Base-by-base conservation (phyloP, 257 asterid genomes). In the Nicotiana benthamiana region DNA sequence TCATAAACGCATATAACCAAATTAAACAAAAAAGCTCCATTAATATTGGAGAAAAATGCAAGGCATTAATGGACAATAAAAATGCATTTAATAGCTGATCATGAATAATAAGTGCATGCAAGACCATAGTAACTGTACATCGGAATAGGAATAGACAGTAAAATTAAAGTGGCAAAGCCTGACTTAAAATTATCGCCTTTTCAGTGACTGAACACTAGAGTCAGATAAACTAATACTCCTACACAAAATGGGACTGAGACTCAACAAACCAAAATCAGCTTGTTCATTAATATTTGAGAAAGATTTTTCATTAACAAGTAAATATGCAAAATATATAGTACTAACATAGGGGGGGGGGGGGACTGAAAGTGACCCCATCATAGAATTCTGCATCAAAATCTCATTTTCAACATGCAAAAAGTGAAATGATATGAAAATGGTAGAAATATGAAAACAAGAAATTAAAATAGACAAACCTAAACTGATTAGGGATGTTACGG, bases 81-180 rank as follows among this genome's bases (percentile, higher is more conserved):
- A 74, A 0, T 22, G 43, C 62, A 74, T 74, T 24, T 15, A 74
- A 74, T 48, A 26, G 16, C 62, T 48, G 51, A 74, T 24, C 40
- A 48, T 10, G 51, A 48, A 26, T n/a, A 52, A 32, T 20, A 52
- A 52, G 75, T n/a, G 82, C 66, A 79, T 46, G 48, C 10, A 79
- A 46, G 46, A 62, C 60, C 28, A 57, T 62, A 62, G n/a, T 24
- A 16, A 48, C 2, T 12, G 62, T 28, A 56, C 63, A 81, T 81
- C 81, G 77, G 57, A 80, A 82, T 59, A 46, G 40, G 26, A 80
- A 68, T 74, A 28, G 77, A 82, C 84, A 32, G 77, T 48, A 16
- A 64, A 64, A 36, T 26, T 65, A 9, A 40, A 9, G 48, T 36
- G 10, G 46, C 3, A 40, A 40, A 40, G 2, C 12, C 48, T 9